Base-by-base conservation (phyloP, 164 flowering plant genomes). In the Liriodendron chinense region DNA sequence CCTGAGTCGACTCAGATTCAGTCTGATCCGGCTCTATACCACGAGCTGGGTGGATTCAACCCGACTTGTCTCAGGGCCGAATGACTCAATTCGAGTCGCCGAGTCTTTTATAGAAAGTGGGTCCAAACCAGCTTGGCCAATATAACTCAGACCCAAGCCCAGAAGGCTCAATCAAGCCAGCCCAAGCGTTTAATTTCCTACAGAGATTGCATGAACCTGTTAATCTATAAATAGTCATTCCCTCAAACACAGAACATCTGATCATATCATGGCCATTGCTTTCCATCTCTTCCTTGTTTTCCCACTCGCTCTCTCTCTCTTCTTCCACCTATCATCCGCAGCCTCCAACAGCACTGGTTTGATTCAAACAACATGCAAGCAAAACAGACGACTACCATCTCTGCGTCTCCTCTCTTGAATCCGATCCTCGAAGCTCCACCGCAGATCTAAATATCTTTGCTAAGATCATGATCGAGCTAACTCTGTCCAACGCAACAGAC, bases 191-290 rank as follows among this genome's bases (percentile, higher is more conserved):
- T 34, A 6, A 7, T 34, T 34, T 34, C 5, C 43, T 34, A 34
- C 43, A 34, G 43, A 34, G 43, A 4, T 34, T 34, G 43, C 43
- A 34, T 34, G 43, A 34, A 34, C 43, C 43, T 34, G 43, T 34
- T 34, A 34, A 34, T 34, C 43, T 34, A 34, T 34, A 10, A 21
- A 21, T 23, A 21, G 12, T 10, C 34, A 7, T 64, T 22, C 12
- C 34, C 16, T 7, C 23, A 12, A 53, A 53, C 59, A 53, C 59
- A 3, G 18, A 53, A 12, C 20, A 53, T 53, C 69, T 89, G 84
- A 96, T 53, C 59, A 49, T 49, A 49, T 49, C 59, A 53, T 67
- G 69, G 69, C 69, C 59, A 16, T 3, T 12, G 47, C 47, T 4
- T 67, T 34, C 69, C 69, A 14, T 67, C 22, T 1, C 12, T 16